Percentiles rank a stretch among this genome's conserved stretches.
Evolutionary conservation across 2,329 filamentous ascomycete species (phyloP).

Genomic region (Juglanconis juglandina): DNA sequence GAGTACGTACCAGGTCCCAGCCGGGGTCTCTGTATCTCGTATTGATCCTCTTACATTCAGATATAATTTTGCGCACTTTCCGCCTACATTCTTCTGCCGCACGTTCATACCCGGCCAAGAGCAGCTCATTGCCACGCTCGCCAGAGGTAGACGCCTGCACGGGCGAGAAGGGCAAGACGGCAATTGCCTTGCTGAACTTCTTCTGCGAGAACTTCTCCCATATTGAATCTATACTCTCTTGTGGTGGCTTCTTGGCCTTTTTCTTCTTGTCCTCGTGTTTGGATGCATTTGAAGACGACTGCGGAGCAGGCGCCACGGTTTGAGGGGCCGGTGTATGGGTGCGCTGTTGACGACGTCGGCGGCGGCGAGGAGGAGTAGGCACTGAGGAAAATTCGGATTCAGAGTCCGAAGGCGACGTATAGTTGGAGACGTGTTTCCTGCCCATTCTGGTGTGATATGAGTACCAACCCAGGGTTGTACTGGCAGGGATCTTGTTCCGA

Average conservation of each 20-base stretch:
- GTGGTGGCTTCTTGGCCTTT: conserved; percentile 56
- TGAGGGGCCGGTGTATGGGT: not conserved
- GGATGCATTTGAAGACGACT: conserved; percentile 22
- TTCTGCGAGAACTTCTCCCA: conserved; percentile 61
- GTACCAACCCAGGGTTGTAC: too few species aligned
- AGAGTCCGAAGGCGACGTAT: conserved; percentile 6
- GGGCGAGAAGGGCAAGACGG: conserved; percentile 63
- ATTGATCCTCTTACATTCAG: conserved; percentile 69
- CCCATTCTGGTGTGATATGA: not conserved
- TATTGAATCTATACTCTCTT: conserved; percentile 63
- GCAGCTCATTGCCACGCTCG: conserved; percentile 56
- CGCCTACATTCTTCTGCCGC: conserved; percentile 61
- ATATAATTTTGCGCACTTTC: conserved; percentile 59
- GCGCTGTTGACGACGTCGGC: conserved; percentile 5
- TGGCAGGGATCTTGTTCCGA: too few species aligned
- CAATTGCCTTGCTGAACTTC: conserved; percentile 63
- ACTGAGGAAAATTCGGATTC: conserved; percentile 10
- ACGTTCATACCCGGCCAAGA: conserved; percentile 59
- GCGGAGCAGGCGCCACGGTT: not conserved
- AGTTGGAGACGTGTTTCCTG: not conserved
- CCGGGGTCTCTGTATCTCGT: conserved; percentile 72
- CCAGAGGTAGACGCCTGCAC: conserved; percentile 48
- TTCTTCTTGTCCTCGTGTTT: conserved; percentile 47
- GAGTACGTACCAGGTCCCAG: conserved; percentile 51
- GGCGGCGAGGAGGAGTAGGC: not conserved